Evolutionary conservation across 495 filamentous ascomycete species (phyloP).

Genomic region (Penicillium chermesinum): DNA sequence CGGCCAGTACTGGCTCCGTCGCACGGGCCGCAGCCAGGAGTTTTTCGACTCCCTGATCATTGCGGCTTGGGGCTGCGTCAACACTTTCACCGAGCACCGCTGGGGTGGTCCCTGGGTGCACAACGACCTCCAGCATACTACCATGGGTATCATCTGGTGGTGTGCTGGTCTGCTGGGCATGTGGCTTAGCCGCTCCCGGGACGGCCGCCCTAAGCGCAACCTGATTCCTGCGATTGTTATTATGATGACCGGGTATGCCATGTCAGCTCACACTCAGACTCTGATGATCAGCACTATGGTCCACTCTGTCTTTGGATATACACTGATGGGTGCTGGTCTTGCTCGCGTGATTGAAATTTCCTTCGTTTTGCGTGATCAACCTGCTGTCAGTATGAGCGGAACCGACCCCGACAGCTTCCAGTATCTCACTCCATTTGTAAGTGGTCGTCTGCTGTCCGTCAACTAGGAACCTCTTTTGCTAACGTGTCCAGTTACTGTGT

Average conservation of each 20-base stretch:
- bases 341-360: slow-evolving; percentile 86
- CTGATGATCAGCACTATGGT: slow-evolving; percentile 81
- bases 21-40: slow-evolving; percentile 86
- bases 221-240: slow-evolving; percentile 89
- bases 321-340: slow-evolving; percentile 82
- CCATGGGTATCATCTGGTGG: slow-evolving; percentile 98
- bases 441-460: too few relatives aligned
- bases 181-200: slow-evolving; percentile 78
- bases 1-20: slow-evolving; percentile 80
- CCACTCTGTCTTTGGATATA: slow-evolving; percentile 91
- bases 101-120: slow-evolving; percentile 89
- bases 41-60: slow-evolving; percentile 95
- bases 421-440: slow-evolving; percentile 84
- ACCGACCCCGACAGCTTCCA: slow-evolving; percentile 82
- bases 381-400: slow-evolving; percentile 51
- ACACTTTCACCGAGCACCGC: slow-evolving; percentile 95
- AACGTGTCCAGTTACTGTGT: slow-evolving; percentile 65
- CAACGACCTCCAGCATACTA: slow-evolving; percentile 95
- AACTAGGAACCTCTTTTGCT: too few relatives aligned
- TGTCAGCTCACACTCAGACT: slow-evolving; percentile 82
- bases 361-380: slow-evolving; percentile 73
- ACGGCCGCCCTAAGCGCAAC: slow-evolving; percentile 86
- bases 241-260: slow-evolving; percentile 88
- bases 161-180: slow-evolving; percentile 84
- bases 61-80: slow-evolving; percentile 90